Evolutionary conservation across 2,329 filamentous ascomycete genomes (phyloP).

Genomic region (Myriosclerotinia curreyana): DNA sequence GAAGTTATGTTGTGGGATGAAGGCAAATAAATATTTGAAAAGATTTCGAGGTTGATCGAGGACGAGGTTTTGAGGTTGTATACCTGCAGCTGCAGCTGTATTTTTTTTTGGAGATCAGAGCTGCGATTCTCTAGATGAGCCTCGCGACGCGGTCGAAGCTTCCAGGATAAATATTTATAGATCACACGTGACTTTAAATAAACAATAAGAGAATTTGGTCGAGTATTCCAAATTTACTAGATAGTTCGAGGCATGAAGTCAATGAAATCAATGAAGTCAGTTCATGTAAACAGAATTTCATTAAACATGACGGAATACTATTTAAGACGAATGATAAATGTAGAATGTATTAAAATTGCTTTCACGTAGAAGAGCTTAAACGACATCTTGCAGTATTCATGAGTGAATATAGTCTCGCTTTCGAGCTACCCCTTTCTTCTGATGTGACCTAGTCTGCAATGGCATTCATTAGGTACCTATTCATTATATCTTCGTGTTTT

Average conservation of each 20-base stretch:
- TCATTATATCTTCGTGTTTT: not conserved
- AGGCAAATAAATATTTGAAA: conserved; percentile 11
- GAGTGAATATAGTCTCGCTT: too few species aligned
- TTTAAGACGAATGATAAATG: too few species aligned
- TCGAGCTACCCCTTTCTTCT: not conserved
- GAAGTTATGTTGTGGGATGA: conserved; percentile 10
- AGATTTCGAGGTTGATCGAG: conserved; percentile 20
- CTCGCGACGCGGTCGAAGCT: conserved; percentile 25
- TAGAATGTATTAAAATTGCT: too few species aligned
- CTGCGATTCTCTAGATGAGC: conserved; percentile 22
- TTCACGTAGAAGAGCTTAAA: too few species aligned
- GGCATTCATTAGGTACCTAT: not conserved
- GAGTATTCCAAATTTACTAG: too few species aligned
- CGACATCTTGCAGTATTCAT: too few species aligned
- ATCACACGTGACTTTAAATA: conserved; percentile 22
- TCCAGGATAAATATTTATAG: conserved; percentile 20
- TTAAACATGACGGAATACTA: too few species aligned
- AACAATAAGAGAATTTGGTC: conserved; percentile 1
- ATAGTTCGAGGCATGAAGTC: too few species aligned
- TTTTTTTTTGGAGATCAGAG: conserved; percentile 17
- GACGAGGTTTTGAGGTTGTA: conserved; percentile 11
- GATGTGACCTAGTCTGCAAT: not conserved
- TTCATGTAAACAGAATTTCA: too few species aligned
- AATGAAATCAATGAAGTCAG: too few species aligned
- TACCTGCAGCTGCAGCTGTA: conserved; percentile 16